Percentiles rank a stretch among this genome's conserved stretches.
phyloP scores from a whole-genome alignment of 768 basidiomycete genomes.

The Phaffia tasmanica region DNA sequence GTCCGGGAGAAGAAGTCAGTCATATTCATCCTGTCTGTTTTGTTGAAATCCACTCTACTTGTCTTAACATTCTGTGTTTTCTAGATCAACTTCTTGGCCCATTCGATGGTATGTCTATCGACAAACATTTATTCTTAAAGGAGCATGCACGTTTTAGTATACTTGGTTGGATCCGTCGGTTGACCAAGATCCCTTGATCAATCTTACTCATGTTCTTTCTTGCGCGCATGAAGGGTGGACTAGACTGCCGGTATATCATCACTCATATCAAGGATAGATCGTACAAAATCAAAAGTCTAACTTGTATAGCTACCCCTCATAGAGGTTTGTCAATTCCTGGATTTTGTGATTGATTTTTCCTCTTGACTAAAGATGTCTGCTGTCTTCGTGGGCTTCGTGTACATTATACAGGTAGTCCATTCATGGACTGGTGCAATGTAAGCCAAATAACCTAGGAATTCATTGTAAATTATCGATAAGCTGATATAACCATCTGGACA shows the following conservation, averaged over 20 bases:
- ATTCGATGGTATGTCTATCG: conserved; percentile 59
- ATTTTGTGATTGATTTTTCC: not conserved
- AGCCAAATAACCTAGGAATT: conserved; percentile 33
- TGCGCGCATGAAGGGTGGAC: conserved; percentile 56
- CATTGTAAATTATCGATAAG: not conserved
- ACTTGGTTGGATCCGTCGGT: not conserved
- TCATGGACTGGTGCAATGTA: conserved; percentile 98
- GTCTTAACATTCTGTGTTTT: not conserved
- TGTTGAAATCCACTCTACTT: not conserved
- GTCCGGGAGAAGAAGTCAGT: conserved; percentile 52
- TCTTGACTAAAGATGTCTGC: not conserved
- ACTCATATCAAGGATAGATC: conserved; percentile 65
- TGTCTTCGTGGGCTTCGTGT: not conserved
- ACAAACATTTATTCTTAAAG: not conserved
- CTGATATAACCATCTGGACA: conserved; percentile 33
- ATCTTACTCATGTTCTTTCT: not conserved
- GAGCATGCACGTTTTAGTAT: not conserved
- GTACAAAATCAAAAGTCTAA: conserved; percentile 74
- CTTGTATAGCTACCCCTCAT: conserved; percentile 91
- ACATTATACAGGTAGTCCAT: conserved; percentile 58
- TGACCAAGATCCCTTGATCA: not conserved
- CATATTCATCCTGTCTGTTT: not conserved
- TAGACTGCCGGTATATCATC: conserved; percentile 86
- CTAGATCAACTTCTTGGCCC: conserved; percentile 75
- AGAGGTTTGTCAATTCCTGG: conserved; percentile 35